Evolutionary conservation across 345 rosid species (phyloP), one percentile per base, ranked within the genome.

Genomic region (Linum trigynum): DNA sequence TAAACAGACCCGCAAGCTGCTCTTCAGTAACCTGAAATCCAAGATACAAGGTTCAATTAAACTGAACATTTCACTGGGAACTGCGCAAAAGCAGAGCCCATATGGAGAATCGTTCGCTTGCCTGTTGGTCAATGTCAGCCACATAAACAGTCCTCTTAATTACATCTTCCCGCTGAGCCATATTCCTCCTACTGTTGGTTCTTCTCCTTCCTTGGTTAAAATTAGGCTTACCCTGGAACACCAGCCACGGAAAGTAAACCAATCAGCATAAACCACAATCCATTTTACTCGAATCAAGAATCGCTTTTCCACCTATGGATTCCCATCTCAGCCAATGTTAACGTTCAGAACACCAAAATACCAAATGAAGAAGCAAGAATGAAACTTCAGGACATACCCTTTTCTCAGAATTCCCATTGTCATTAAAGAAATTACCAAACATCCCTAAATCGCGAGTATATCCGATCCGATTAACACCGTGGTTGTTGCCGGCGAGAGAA

Each of bases 131-230:
- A 71, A 88, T 83, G 79, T 88, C 96, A 41, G 96, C 84, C 55
- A 86, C 96, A 76, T 88, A 86, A 14, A 88, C 91, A 62, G 96
- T 88, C 79, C 83, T 86, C 84, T 79, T 82, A 68, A 95, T 95
- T 11, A 90, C 82, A 64, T 91, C 99, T 3, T 91, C 92, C 61
- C 80, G 90, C 78, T 95, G 99, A 37, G 99, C 97, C 79, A 81
- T 70, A 71, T 87, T 83, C 56, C 95, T 89, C 73, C 97, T 85
- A 67, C 68, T 73, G 73, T 95, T 95, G 81, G 83, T 71, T 80
- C 89, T 89, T 76, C 88, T 70, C 79, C 80, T 86, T 65, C 88
- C 96, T 76, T 87, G 95, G 71, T 76, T 77, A 73, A 61, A 83
- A 69, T 79, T 87, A 79, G 82, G 87, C 83, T 83, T 91, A 23